Conservation (phyloP, 139 green algal genomes). For the Yamagishiella unicocca region DNA sequence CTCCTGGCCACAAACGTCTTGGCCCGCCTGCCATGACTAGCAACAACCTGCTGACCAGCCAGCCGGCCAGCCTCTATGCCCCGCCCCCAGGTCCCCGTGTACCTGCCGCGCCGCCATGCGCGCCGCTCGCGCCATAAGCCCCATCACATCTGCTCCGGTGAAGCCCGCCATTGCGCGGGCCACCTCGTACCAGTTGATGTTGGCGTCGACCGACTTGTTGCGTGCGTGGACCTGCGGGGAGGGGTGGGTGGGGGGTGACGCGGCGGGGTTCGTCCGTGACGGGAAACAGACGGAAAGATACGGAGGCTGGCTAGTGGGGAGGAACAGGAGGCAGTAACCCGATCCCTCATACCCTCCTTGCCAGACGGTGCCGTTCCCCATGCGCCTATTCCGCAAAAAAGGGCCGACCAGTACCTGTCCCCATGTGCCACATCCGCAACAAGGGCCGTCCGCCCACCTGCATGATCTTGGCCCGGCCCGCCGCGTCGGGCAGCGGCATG, state of each 20-base stretch:
- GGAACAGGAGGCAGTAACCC: neutral
- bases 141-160: slow-evolving; percentile 94
- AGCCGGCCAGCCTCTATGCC: neutral
- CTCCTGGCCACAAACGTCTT: neutral
- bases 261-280: neutral
- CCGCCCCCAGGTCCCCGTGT: neutral
- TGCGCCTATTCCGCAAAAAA: no score
- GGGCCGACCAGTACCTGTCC: neutral
- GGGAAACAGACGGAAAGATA: neutral
- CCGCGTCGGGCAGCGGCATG: slow-evolving; percentile 89
- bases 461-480: slow-evolving; percentile 88
- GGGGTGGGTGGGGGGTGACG: neutral
- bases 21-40: neutral
- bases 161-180: slow-evolving; percentile 89
- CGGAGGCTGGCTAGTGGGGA: neutral
- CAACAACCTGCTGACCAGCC: neutral
- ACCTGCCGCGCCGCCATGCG: slow-evolving; percentile 82
- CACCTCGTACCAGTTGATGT: slow-evolving; percentile 86
- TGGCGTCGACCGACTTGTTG: slow-evolving; percentile 81
- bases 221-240: slow-evolving; percentile 82
- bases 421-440: neutral
- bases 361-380: no score
- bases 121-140: slow-evolving; percentile 89
- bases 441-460: slow-evolving; percentile 52
- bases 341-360: neutral